Evolutionary conservation across 2,329 filamentous ascomycete genomes (phyloP).

Genomic region (Colletotrichum sp.): DNA sequence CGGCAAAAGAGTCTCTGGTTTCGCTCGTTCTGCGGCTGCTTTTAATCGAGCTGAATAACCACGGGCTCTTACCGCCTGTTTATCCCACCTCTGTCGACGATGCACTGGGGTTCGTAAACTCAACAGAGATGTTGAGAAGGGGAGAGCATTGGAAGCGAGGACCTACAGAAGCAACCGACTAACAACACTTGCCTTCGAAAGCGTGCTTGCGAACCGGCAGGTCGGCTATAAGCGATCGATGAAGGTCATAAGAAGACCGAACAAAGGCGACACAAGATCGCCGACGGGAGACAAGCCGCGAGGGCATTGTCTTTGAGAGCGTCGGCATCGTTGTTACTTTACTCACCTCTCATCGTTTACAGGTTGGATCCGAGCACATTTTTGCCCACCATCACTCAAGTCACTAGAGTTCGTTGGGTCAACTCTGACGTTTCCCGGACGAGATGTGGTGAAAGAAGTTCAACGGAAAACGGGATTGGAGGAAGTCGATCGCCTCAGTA

Average conservation of each 20-base stretch:
- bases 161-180: rapidly evolving
- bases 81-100: rapidly evolving
- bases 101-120: background rate
- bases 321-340: background rate
- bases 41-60: background rate
- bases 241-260: background rate
- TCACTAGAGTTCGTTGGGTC: background rate
- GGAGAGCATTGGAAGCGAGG: background rate
- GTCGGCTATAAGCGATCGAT: background rate
- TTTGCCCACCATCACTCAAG: background rate
- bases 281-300: rapidly evolving
- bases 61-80: rapidly evolving
- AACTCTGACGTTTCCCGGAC: background rate
- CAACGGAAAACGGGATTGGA: background rate
- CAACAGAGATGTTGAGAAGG: background rate
- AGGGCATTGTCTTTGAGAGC: background rate
- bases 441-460: background rate
- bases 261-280: background rate
- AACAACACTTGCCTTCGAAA: background rate
- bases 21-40: background rate
- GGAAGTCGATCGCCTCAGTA: background rate
- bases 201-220: rapidly evolving
- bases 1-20: too few relatives aligned
- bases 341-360: background rate
- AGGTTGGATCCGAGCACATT: background rate